Evolutionary conservation across 1,139 yeast genomes (phyloP).

Genomic region (Kazachstania sp.): DNA sequence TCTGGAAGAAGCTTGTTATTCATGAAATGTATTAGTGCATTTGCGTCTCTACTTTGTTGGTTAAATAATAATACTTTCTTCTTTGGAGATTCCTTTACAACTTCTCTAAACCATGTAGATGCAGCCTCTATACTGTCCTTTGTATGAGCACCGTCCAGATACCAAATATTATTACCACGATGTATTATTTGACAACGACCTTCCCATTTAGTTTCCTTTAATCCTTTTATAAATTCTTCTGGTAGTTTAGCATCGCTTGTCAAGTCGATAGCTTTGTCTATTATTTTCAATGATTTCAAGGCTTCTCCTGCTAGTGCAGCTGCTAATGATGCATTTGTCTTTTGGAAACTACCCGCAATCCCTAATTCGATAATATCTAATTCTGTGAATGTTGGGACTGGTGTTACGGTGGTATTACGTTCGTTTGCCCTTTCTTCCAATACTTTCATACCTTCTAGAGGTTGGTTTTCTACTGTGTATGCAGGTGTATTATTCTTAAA

Average conservation of each 20-base stretch:
- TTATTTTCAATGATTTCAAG: conserved; percentile 41
- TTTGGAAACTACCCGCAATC: conserved; percentile 80
- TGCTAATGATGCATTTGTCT: conserved; percentile 80
- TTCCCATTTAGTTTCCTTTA: conserved; percentile 72
- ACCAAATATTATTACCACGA: conserved; percentile 56
- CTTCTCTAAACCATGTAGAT: conserved; percentile 61
- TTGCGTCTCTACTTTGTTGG: conserved; percentile 89
- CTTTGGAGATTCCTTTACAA: conserved; percentile 22
- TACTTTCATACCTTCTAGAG: conserved; percentile 45
- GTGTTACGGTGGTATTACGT: conserved; percentile 42
- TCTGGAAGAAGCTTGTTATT: conserved; percentile 35
- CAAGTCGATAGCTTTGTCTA: conserved; percentile 19
- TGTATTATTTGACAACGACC: conserved; percentile 81
- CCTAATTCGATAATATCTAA: conserved; percentile 51
- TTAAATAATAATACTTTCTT: conserved; percentile 61
- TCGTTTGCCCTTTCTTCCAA: conserved; percentile 60
- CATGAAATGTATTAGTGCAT: conserved; percentile 49
- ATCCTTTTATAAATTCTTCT: conserved; percentile 49
- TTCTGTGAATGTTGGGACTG: conserved; percentile 42
- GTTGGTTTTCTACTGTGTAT: conserved; percentile 51
- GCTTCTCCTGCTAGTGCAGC: conserved; percentile 63
- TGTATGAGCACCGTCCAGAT: conserved; percentile 94
- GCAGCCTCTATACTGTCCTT: conserved; percentile 76
- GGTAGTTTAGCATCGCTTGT: conserved; percentile 17
- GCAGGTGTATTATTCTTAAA: conserved; percentile 66